Percentiles rank a stretch among this genome's conserved stretches.
Conservation (phyloP, 305 asterid species). For the Plantago rigida region DNA sequence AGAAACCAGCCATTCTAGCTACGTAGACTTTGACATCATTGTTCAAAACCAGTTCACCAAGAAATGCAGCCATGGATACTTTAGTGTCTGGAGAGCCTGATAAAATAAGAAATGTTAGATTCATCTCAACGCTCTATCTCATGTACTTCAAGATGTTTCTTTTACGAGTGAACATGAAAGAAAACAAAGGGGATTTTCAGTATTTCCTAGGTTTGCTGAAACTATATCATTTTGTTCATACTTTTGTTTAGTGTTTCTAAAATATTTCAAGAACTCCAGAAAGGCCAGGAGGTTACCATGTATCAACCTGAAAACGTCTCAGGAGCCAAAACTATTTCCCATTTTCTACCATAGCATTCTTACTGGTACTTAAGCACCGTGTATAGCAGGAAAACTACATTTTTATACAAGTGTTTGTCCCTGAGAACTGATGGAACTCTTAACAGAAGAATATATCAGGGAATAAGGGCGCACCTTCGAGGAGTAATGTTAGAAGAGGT, state of each 20-base stretch:
- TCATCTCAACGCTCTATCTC: slow-evolving; percentile 7
- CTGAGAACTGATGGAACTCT: slow-evolving; percentile 3
- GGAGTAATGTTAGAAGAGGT: slow-evolving; percentile 70
- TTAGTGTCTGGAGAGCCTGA: slow-evolving; percentile 79
- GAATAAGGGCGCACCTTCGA: slow-evolving; percentile 50
- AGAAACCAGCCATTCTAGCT: slow-evolving; percentile 60
- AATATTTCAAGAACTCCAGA: background rate
- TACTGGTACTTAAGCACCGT: background rate
- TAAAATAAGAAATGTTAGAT: slow-evolving; percentile 15
- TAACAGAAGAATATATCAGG: slow-evolving; percentile 15
- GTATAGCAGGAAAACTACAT: background rate
- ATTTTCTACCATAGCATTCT: too few relatives aligned
- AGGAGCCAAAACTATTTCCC: too few relatives aligned
- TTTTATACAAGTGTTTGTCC: background rate
- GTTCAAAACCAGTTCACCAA: slow-evolving; percentile 77
- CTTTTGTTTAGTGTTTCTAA: background rate
- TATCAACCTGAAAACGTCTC: too few relatives aligned
- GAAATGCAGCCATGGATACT: slow-evolving; percentile 75
- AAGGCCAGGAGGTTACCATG: background rate
- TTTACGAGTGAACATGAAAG: background rate
- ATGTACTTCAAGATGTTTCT: slow-evolving; percentile 1
- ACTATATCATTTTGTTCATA: background rate
- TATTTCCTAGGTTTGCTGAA: background rate
- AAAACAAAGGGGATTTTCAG: background rate
- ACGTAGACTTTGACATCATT: slow-evolving; percentile 70